These are phyloP conservation scores for Sclerospora graminicola DNA, from an alignment of 352 stramenopile genomes.

Conservation along the genomic window DNA sequence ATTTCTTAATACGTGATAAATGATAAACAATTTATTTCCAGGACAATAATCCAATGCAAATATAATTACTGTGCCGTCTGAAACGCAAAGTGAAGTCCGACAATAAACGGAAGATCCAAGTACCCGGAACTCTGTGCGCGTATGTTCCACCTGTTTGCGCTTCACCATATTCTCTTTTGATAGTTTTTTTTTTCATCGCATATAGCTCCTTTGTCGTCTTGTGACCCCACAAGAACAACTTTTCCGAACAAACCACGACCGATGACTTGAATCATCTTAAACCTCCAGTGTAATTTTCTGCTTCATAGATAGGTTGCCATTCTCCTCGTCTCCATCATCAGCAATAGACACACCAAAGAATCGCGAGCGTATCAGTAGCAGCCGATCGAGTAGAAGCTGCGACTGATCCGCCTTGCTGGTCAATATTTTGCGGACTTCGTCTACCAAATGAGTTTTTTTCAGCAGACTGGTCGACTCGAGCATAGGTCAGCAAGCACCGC, in stretches of 20 bases:
- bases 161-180: constrained; percentile 87
- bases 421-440: constrained; percentile 71
- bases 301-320: constrained; percentile 10
- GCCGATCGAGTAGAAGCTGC: constrained; percentile 55
- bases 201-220: constrained; percentile 83
- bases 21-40: constrained; percentile 83
- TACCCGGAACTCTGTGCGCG: constrained; percentile 75
- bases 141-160: constrained; percentile 85
- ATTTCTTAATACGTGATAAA: constrained; percentile 76
- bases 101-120: constrained; percentile 85
- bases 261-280: constrained; percentile 84
- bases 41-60: constrained; percentile 90
- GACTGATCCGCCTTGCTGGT: constrained; percentile 76
- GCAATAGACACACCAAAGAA: constrained; percentile 60
- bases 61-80: constrained; percentile 89
- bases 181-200: constrained; percentile 90
- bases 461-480: constrained; percentile 56
- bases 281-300: constrained; percentile 55
- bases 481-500: constrained; percentile 50
- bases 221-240: constrained; percentile 77
- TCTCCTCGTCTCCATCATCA: constrained; percentile 42
- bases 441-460: constrained; percentile 68
- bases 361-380: constrained; percentile 47
- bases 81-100: constrained; percentile 81
- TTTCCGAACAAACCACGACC: constrained; percentile 89